Base-by-base conservation (phyloP, 2,329 filamentous ascomycete genomes). In the Curvularia eragrostidis region DNA sequence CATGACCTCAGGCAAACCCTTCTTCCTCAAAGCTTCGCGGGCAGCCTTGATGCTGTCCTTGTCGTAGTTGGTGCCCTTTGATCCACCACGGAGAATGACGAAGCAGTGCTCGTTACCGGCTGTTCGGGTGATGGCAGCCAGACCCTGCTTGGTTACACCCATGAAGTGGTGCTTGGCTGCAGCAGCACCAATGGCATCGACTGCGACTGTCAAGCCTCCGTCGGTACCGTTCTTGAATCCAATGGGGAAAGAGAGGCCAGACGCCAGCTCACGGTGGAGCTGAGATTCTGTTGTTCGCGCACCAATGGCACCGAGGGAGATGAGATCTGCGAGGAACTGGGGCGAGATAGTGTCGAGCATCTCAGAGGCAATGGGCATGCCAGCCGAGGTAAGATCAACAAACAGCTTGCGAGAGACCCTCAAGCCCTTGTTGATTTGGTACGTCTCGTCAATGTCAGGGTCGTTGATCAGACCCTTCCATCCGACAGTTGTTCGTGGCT, bases 381-480 rank as follows among this genome's bases (percentile, higher is more conserved):
- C 95, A 64, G 84, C 83, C 61, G 83, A 83, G 34, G 94, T 99
- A 61, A 99, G 84, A 74, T 98, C 93, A 70, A 90, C 87, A 82
- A 97, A 99, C 75, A 99, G 85, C 81, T 97, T 90, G 70, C 95
- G 87, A n/a, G 91, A 94, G 56, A 97, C 88, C 28, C 92, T 88
- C 55, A 99, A 85, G 52, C 95, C 95, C 85, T 98, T 98, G 87
- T 99, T 99, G 84, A 99, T 99, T 82, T 97, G 87, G 89, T 91
- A 99, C 74, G 90, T 95, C 77, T 95, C 89, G 79, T 99, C 92
- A 77, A 99, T 97, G 73, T 98, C 93, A 2, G 95, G 95, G 78
- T 99, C 95, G 80, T 99, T 99, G 85, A 99, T 97, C 78, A 99
- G 84, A 51, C 95, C 95, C 82, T 99, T 99, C 95, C 95, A 99